Evolutionary conservation across 306 rosid genomes (phyloP).

Genomic region (Dryas alaskensis): DNA sequence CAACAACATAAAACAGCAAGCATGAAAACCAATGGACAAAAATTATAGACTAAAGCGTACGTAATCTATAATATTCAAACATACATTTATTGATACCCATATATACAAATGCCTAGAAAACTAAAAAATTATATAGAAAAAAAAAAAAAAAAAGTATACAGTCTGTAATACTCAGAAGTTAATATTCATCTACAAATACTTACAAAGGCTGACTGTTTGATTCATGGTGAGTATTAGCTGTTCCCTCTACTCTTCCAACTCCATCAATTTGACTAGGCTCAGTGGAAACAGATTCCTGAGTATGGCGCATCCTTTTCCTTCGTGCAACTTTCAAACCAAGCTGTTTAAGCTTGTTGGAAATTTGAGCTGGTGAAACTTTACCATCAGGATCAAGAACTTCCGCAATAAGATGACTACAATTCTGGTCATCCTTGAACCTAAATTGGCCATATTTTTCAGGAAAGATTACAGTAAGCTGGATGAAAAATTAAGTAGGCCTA

Average conservation of each 20-base stretch:
- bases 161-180: background rate
- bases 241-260: conserved; percentile 25
- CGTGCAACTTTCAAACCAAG: conserved; percentile 54
- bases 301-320: conserved; percentile 41
- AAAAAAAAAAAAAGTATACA: background rate
- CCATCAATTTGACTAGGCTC: conserved; percentile 42
- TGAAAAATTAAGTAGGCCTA: background rate
- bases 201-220: conserved; percentile 49
- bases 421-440: conserved; percentile 67
- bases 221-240: conserved; percentile 20
- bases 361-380: conserved; percentile 61
- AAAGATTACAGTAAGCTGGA: conserved; percentile 18
- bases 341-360: conserved; percentile 65
- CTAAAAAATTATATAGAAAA: background rate
- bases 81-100: background rate
- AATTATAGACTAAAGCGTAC: background rate
- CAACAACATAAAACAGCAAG: background rate
- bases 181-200: conserved; percentile 30
- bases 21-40: conserved; percentile 10
- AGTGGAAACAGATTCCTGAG: conserved; percentile 27
- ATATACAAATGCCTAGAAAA: background rate
- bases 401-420: conserved; percentile 65
- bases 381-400: conserved; percentile 68
- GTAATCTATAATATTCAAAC: conserved; percentile 10
- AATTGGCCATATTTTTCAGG: conserved; percentile 20